Evolutionary conservation across 1,139 yeast genomes (phyloP).

Genomic region (Trichomonascaceae sp.): DNA sequence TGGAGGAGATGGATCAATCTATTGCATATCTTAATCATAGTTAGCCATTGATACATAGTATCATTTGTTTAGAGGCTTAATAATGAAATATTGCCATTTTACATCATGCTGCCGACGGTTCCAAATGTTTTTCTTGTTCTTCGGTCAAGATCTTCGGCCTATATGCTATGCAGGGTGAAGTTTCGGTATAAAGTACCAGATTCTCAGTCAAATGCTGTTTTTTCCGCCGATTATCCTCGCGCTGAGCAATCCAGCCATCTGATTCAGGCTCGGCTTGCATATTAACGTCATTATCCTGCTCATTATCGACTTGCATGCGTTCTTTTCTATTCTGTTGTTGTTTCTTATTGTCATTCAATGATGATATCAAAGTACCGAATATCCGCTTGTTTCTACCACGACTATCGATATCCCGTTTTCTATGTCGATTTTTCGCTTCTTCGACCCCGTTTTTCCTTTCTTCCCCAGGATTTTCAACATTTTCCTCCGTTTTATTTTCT

Average conservation of each 20-base stretch:
- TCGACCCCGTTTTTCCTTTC: background rate
- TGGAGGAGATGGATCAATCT: constrained; percentile 62
- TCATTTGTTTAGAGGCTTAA: background rate
- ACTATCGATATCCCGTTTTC: background rate
- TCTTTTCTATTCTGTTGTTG: background rate
- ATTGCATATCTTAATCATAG: constrained; percentile 13
- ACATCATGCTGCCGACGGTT: constrained; percentile 3
- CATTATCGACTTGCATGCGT: constrained; percentile 2
- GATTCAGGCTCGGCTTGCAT: background rate
- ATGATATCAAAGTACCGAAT: constrained; percentile 14
- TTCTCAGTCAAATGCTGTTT: constrained; percentile 1
- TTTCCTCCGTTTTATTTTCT: background rate
- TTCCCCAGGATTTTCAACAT: background rate
- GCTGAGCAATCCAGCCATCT: constrained; percentile 6
- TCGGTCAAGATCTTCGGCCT: constrained; percentile 12
- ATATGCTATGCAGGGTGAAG: constrained; percentile 12
- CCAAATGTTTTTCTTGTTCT: constrained; percentile 8
- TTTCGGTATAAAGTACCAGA: constrained; percentile 8
- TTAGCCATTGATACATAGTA: background rate
- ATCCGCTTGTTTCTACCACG: constrained; percentile 12
- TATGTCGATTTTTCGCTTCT: background rate
- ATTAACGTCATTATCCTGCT: background rate
- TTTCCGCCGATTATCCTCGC: constrained; percentile 7
- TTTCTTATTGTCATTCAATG: constrained; percentile 5
- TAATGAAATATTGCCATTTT: background rate